These are phyloP conservation scores for Hypoxylon rickii DNA, from an alignment of 495 filamentous ascomycete genomes.

Conservation along the genomic window DNA sequence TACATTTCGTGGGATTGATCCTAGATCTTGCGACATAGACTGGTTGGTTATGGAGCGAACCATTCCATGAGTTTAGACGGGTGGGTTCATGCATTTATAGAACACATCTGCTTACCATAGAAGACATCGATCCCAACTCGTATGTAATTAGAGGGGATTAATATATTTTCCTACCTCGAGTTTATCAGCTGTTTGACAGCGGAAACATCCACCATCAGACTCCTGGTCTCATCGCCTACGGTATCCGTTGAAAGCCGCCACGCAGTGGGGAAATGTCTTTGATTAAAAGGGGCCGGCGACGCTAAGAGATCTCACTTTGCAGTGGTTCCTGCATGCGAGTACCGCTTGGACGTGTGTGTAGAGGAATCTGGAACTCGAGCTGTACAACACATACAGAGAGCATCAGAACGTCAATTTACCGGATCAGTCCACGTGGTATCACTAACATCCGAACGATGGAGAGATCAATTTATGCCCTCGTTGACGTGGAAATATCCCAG, in stretches of 20 bases:
- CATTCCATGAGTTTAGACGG: neutral
- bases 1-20: constrained; percentile 58
- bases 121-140: no score
- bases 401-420: no score
- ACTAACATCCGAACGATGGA: constrained; percentile 23
- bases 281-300: neutral
- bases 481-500: constrained; percentile 5
- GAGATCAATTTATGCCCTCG: constrained; percentile 6
- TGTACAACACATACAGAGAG: constrained; percentile 6
- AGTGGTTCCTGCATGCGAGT: constrained; percentile 29
- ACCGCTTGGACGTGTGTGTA: constrained; percentile 7
- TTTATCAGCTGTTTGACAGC: neutral
- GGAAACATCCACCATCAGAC: constrained; percentile 1
- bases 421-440: constrained; percentile 28
- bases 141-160: constrained; percentile 2
- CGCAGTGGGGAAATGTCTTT: constrained; percentile 2
- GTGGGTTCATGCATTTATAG: constrained; percentile 4
- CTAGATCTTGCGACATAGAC: constrained; percentile 1
- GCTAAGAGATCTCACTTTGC: constrained; percentile 31
- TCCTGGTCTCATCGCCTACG: neutral
- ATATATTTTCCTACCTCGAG: neutral
- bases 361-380: constrained; percentile 12
- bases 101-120: constrained; percentile 15
- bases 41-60: constrained; percentile 1
- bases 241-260: constrained; percentile 22